Evolutionary conservation across 345 rosid species (phyloP), one percentile per base, ranked within the genome.

Genomic region (Corchorus capsularis): DNA sequence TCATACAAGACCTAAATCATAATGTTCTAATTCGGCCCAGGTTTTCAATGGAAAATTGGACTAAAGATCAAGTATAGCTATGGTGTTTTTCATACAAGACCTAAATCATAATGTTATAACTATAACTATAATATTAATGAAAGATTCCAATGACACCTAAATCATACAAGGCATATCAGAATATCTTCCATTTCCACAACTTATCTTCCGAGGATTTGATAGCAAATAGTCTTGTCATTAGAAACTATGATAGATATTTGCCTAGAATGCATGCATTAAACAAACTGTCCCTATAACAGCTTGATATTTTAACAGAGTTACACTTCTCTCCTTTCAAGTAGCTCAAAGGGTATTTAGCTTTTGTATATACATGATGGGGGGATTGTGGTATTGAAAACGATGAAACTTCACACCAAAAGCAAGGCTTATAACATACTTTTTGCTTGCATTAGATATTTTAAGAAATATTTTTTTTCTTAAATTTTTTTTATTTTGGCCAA

Each of bases 381-480:
- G 20, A 19, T 19, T 56, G 5, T 19, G 34, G 37, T 37, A 27
- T 54, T 67, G 20, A 8, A 79, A 85, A 87, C 88, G 90, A 88
- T 82, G 85, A 92, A 89, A 87, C 86, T 89, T 90, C 80, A 83
- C 92, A 86, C 89, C 90, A 89, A 82, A 86, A 92, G 92, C 92
- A 83, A 94, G 93, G 34, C 5, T 57, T 55, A 0, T 56, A 9
- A 19, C 34, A 9, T 20, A 57, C 20, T 53, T 52, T 39, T 35
- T 37, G 49, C 9, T n/a, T n/a, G 74, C 17, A 12, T 52, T 2
- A 49, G 12, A 53, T n/a, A 5, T 53, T 53, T 53, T 17, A 19
- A 53, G 56, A 2, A 53, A 53, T 27, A 27, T 27, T 0, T 27
- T 27, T 27, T 27, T 27, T 27, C n/a, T 27, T 27, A 27, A 27